Evolutionary conservation across 2,329 filamentous ascomycete species (phyloP).

Genomic region (Exophiala alcalophila): DNA sequence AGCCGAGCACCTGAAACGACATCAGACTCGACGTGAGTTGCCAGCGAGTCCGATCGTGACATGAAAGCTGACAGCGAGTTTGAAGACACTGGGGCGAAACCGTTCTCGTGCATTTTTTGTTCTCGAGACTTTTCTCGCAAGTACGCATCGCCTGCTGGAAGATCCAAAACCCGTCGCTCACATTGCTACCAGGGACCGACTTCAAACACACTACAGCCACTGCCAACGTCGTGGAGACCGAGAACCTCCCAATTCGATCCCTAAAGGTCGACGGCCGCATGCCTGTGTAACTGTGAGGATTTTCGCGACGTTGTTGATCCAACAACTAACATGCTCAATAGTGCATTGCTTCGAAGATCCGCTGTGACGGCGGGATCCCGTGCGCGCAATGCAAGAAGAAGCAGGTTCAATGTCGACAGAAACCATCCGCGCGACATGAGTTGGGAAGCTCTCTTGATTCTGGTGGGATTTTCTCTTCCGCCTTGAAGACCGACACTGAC

Average conservation of each 20-base stretch:
- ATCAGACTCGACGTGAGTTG: constrained; percentile 45
- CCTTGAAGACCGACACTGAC: neutral
- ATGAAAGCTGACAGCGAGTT: neutral
- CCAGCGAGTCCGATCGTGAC: constrained; percentile 25
- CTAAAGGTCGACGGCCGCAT: constrained; percentile 47
- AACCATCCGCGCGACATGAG: constrained; percentile 18
- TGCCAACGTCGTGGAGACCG: constrained; percentile 44
- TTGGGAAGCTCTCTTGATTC: constrained; percentile 27
- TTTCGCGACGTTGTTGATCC: neutral
- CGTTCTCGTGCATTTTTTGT: constrained; percentile 48
- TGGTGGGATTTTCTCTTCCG: too few relatives aligned
- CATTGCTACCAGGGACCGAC: constrained; percentile 40
- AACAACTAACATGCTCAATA: constrained; percentile 23
- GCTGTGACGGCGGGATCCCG: constrained; percentile 45
- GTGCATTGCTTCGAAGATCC: constrained; percentile 49
- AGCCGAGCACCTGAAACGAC: constrained; percentile 49
- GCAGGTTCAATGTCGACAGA: constrained; percentile 39
- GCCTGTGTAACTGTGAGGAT: constrained; percentile 46
- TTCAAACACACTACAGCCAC: constrained; percentile 46
- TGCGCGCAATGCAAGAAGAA: constrained; percentile 46
- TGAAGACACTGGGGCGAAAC: constrained; percentile 47
- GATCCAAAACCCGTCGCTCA: constrained; percentile 6
- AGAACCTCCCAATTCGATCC: constrained; percentile 45
- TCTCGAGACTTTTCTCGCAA: constrained; percentile 45
- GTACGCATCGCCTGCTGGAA: constrained; percentile 17